These are phyloP conservation scores for Aristolochia contorta DNA, from an alignment of 164 flowering plant genomes.

Conservation along the genomic window DNA sequence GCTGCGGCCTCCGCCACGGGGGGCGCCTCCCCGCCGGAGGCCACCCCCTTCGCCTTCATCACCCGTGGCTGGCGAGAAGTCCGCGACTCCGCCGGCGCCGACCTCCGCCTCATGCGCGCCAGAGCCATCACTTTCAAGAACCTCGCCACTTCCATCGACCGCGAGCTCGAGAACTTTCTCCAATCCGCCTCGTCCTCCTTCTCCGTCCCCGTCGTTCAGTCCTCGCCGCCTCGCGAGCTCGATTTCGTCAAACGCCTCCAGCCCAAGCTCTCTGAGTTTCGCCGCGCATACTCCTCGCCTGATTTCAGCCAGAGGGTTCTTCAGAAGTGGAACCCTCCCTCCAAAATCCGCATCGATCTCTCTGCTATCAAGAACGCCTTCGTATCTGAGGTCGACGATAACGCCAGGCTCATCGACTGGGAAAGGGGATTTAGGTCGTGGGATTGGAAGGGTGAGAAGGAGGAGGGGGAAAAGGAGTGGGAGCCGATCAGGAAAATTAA, in stretches of 20 bases:
- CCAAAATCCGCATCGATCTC: constrained; percentile 44
- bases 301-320: constrained; percentile 53
- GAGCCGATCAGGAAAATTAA: constrained; percentile 55
- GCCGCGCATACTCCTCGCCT: constrained; percentile 64
- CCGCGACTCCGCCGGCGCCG: constrained; percentile 60
- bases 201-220: constrained; percentile 11
- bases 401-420: constrained; percentile 22
- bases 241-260: constrained; percentile 56
- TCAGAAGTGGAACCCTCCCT: constrained; percentile 57
- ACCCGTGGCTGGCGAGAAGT: constrained; percentile 66
- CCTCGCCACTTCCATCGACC: constrained; percentile 57
- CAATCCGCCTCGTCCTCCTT: constrained; percentile 38
- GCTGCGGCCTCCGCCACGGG: constrained; percentile 25
- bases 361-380: constrained; percentile 58
- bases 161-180: constrained; percentile 60
- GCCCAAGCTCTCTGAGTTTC: constrained; percentile 62
- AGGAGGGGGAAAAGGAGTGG: constrained; percentile 27
- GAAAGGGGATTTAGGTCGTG: constrained; percentile 17
- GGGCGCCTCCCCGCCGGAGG: constrained; percentile 16
- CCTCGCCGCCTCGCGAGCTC: constrained; percentile 32
- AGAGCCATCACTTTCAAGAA: constrained; percentile 60
- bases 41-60: constrained; percentile 38
- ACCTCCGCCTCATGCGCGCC: constrained; percentile 44
- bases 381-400: constrained; percentile 42
- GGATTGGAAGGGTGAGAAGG: constrained; percentile 21